Conservation (phyloP, 1,284 basidiomycete genomes). For the Pseudozyma flocculosa region DNA sequence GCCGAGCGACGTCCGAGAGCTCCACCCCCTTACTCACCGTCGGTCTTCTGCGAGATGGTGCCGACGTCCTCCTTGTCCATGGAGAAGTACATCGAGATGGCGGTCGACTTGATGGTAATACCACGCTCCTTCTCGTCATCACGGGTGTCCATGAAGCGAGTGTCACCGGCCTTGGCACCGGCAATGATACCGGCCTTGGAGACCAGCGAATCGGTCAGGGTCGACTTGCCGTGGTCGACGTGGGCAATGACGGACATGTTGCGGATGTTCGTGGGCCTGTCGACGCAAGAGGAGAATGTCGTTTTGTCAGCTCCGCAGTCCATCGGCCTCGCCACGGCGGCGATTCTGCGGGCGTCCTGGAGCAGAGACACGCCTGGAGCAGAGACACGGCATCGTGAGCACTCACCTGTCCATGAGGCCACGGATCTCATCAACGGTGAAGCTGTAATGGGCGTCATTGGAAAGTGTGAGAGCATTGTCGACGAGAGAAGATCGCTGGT, state of each 20-base stretch:
- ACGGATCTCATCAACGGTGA: slow-evolving; percentile 73
- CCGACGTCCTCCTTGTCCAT: slow-evolving; percentile 73
- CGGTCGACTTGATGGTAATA: slow-evolving; percentile 99
- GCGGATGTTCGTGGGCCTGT: slow-evolving; percentile 75
- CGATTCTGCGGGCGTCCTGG: too few species aligned
- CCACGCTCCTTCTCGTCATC: slow-evolving; percentile 99
- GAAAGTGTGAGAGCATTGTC: neutral
- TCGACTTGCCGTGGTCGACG: slow-evolving; percentile 99
- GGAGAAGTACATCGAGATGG: slow-evolving; percentile 99
- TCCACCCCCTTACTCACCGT: slow-evolving; percentile 66
- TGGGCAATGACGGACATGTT: slow-evolving; percentile 78
- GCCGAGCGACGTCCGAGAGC: too few species aligned
- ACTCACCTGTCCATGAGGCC: slow-evolving; percentile 72
- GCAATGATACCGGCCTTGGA: slow-evolving; percentile 99
- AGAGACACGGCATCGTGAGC: too few species aligned
- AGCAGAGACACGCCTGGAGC: too few species aligned
- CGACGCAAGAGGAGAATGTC: neutral
- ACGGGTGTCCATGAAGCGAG: slow-evolving; percentile 96
- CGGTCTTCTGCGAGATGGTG: slow-evolving; percentile 89
- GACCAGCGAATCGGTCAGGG: slow-evolving; percentile 96
- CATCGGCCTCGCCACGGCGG: too few species aligned
- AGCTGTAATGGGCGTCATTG: slow-evolving; percentile 27
- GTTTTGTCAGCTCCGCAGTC: neutral
- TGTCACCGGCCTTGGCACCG: slow-evolving; percentile 84
- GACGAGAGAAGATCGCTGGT: too few species aligned